These are phyloP conservation scores for Anacardium occidentale DNA, from an alignment of 345 rosid species.

Conservation along the genomic window DNA sequence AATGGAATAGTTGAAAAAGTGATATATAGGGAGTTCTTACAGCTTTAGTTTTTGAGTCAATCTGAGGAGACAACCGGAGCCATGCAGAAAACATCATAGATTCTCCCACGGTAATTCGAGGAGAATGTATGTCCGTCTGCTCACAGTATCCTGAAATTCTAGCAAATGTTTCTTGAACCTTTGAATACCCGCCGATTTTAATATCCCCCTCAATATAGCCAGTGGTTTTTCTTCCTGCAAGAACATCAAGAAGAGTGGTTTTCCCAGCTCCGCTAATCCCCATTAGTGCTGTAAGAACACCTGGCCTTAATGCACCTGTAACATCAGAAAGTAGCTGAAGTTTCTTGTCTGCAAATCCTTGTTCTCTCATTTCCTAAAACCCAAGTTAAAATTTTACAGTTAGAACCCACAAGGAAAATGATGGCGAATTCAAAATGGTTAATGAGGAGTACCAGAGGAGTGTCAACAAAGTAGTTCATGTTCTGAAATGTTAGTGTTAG, in stretches of 20 bases:
- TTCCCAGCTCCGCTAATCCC: slow-evolving; percentile 92
- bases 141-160: slow-evolving; percentile 85
- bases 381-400: background rate
- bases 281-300: slow-evolving; percentile 79
- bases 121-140: slow-evolving; percentile 80
- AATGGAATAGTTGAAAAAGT: background rate
- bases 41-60: slow-evolving; percentile 49
- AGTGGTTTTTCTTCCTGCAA: slow-evolving; percentile 77
- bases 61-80: slow-evolving; percentile 66
- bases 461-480: slow-evolving; percentile 55
- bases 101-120: slow-evolving; percentile 67
- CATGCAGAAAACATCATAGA: slow-evolving; percentile 75
- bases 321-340: slow-evolving; percentile 63
- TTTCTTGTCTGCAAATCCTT: slow-evolving; percentile 45
- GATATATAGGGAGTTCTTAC: slow-evolving; percentile 32
- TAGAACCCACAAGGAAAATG: background rate
- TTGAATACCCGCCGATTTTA: slow-evolving; percentile 60
- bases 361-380: slow-evolving; percentile 54
- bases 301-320: slow-evolving; percentile 70
- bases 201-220: slow-evolving; percentile 76
- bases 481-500: slow-evolving; percentile 53
- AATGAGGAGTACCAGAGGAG: slow-evolving; percentile 50
- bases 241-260: slow-evolving; percentile 82
- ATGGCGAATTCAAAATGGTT: background rate
- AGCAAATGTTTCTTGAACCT: slow-evolving; percentile 74